These are phyloP conservation scores for Entamoeba invadens DNA, from an alignment of 208 protist genomes.

Conservation along the genomic window DNA sequence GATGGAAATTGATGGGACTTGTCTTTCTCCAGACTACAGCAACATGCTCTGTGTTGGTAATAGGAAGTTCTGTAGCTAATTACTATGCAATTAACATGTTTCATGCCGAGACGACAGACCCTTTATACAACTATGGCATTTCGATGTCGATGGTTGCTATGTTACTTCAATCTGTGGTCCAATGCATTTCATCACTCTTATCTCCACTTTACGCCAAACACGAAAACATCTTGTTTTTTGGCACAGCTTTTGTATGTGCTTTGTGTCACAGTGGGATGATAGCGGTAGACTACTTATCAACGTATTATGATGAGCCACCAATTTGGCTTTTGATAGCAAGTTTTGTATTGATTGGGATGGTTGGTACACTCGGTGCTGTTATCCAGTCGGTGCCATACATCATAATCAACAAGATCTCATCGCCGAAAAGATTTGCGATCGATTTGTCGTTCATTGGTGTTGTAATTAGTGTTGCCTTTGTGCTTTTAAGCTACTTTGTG, in stretches of 20 bases:
- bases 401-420: not conserved
- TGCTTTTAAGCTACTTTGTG: not conserved
- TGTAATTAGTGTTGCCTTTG: not conserved
- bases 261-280: not conserved
- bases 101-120: not conserved
- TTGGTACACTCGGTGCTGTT: not conserved
- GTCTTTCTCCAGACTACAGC: not conserved
- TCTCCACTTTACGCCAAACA: not conserved
- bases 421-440: not conserved
- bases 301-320: not conserved
- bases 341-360: not conserved
- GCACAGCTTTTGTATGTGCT: not conserved
- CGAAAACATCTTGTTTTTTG: not conserved
- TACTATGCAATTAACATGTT: not conserved
- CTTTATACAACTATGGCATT: not conserved
- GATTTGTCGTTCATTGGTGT: not conserved
- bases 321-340: not conserved
- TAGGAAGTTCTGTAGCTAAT: not conserved
- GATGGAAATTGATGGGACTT: not conserved
- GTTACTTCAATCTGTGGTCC: not conserved
- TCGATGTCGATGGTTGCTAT: not conserved
- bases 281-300: not conserved
- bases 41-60: not conserved
- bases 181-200: not conserved
- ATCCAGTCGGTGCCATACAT: not conserved